Base-by-base conservation (phyloP, 2,329 filamentous ascomycete species). In the Fusarium sp. region DNA sequence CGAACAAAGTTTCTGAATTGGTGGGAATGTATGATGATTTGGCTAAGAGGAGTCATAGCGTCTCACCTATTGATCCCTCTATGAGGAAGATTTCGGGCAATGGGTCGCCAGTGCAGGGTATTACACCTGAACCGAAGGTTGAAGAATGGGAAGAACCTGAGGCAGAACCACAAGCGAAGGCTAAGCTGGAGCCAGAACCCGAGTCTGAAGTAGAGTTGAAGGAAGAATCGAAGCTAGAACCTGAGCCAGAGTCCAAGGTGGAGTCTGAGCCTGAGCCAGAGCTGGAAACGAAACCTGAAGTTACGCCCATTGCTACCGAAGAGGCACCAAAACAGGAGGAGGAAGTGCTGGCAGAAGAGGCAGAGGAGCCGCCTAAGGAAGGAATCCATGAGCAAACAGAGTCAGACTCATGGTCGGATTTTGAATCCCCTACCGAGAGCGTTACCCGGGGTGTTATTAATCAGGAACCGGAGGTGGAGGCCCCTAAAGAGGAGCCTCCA, bases 11-110 rank as follows among this genome's bases (percentile, higher is more conserved):
- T 4, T 83, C 85, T 55, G 82, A 83, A 48, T 76, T 87, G 24
- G 85, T 87, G 33, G 81, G 81, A 22, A 81, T 84, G 77, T 86
- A 81, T 49, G 85, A 89, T 61, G 83, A 81, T 5, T 78, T 87
- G 14, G 69, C 77, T 1, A 79, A 68, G 53, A 58, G 69, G n/a
- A 72, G 42, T 17, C 57, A 51, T 10, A 73, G 67, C 38, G 56
- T 40, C 14, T 75, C 73, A 4, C 73, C 73, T 14, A 45, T 69
- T 31, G 72, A 74, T n/a, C 58, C 73, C 9, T 42, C 68, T 1
- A 51, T 69, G 57, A 63, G 60, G 17, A 71, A 61, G 39, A 17
- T 42, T 20, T 68, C 69, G 9, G 51, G 43, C 20, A 49, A 46
- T 48, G 33, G 26, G 26, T 70, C 63, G 7, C 50, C 58, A 2